Base-by-base conservation (phyloP, 805 yeast genomes). In the Yarrowia porcina region DNA sequence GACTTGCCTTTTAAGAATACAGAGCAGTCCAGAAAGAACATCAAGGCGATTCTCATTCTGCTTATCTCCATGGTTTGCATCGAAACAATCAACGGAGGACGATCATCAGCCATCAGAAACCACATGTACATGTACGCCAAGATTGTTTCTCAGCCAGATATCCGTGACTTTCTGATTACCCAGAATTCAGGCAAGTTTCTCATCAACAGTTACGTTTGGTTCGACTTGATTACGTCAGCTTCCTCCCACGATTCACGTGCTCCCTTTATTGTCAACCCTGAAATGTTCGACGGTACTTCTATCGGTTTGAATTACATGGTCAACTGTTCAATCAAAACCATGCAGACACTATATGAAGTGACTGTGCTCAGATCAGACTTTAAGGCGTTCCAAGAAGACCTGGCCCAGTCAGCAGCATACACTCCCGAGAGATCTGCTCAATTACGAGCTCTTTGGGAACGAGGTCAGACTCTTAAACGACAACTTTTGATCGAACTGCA, bases 71-170 rank as follows among this genome's bases (percentile, higher is more conserved):
- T 56, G 47, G 61, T 56, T 1, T 25, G 30, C 39, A 56, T 56
- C n/a, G 61, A 56, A 17, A 39, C 39, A 30, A 56, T 56, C 49
- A 56, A 56, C 30, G 61, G 61, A 7, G 61, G 61, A 15, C 36
- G 61, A 2, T 56, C 61, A 1, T 56, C 61, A 11, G 49, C 61
- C 9, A 56, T 56, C 21, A 25, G 61, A 18, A 39, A 56, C 49
- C 61, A 56, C 49, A 56, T 56, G 61, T 56, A 30, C 49, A 56
- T 56, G 61, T 56, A 56, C 42, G 61, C 49, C 47, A 39, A 41
- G 39, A 39, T 56, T 56, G 36, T 56, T 5, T 39, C 47, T 9
- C 47, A 56, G 28, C 61, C 49, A 4, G 39, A 30, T 8, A 41
- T 56, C 10, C 47, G 49, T 1, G 49, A 39, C 21, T 41, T 39